phyloP scores from a whole-genome alignment of 192 early-diverging fungal genomes.

The Irineochytrium annulatum region DNA sequence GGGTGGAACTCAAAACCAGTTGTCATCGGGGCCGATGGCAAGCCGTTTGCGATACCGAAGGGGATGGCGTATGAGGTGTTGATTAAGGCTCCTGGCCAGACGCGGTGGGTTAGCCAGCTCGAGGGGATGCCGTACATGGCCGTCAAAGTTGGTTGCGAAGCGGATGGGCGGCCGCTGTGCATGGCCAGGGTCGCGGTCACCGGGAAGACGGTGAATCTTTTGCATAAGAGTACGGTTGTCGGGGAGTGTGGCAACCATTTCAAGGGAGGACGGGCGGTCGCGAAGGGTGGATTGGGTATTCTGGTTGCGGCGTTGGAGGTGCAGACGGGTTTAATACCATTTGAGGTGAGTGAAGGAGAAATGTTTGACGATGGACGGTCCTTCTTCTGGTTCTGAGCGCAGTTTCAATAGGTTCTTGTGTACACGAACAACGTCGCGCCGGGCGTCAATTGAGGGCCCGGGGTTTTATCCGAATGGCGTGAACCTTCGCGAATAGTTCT shows the following conservation, averaged over 20 bases:
- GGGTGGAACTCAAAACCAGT: not conserved
- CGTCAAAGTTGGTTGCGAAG: not conserved
- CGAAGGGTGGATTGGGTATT: constrained; percentile 6
- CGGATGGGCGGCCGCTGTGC: not conserved
- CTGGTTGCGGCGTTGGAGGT: not conserved
- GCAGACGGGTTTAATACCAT: not conserved
- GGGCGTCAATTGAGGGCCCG: too few species aligned
- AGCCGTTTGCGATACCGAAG: not conserved
- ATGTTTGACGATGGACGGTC: too few species aligned
- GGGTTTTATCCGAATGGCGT: too few species aligned
- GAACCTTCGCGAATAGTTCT: too few species aligned
- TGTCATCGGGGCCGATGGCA: not conserved
- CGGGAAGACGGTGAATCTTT: not conserved
- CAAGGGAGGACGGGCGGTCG: not conserved
- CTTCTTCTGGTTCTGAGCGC: too few species aligned
- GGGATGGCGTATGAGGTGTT: not conserved
- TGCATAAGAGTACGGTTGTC: not conserved
- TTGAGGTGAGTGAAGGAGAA: constrained; percentile 8
- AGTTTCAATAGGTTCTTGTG: too few species aligned
- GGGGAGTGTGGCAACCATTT: not conserved
- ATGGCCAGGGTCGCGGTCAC: not conserved
- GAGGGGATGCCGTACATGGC: not conserved
- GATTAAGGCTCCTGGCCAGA: not conserved
- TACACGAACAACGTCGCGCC: too few species aligned
- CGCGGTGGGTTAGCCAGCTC: not conserved